These are phyloP conservation scores for Aspergillus flavus DNA, from an alignment of 2,329 filamentous ascomycete species.

Conservation along the genomic window DNA sequence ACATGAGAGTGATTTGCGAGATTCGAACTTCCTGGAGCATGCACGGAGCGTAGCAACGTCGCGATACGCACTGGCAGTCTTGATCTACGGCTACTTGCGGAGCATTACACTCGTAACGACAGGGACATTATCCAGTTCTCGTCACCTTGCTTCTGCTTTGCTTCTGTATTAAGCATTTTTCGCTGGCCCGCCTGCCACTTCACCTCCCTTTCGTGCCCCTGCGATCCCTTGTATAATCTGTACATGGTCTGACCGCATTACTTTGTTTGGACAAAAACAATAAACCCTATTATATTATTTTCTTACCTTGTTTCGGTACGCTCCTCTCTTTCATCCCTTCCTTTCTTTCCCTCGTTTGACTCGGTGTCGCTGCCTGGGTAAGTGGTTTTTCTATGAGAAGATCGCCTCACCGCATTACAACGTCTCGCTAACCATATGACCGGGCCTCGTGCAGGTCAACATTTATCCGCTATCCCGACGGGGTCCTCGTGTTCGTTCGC, in stretches of 20 bases:
- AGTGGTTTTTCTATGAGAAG: neutral
- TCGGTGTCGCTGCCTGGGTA: slow-evolving; percentile 4
- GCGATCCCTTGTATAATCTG: slow-evolving; percentile 33
- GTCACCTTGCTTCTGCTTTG: slow-evolving; percentile 37
- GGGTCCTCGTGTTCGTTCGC: slow-evolving; percentile 33
- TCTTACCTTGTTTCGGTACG: slow-evolving; percentile 11
- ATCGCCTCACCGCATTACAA: neutral
- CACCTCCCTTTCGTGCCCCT: slow-evolving; percentile 30
- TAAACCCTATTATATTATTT: slow-evolving; percentile 19
- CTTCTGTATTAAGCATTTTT: slow-evolving; percentile 30
- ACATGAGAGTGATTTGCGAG: slow-evolving; percentile 41
- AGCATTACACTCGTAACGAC: slow-evolving; percentile 36
- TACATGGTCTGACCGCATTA: slow-evolving; percentile 32
- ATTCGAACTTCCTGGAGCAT: slow-evolving; percentile 44
- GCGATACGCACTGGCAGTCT: slow-evolving; percentile 32
- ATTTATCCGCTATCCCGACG: slow-evolving; percentile 27
- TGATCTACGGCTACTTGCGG: slow-evolving; percentile 30
- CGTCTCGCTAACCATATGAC: slow-evolving; percentile 14
- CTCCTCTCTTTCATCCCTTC: slow-evolving; percentile 27
- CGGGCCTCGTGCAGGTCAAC: slow-evolving; percentile 28
- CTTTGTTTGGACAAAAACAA: slow-evolving; percentile 24
- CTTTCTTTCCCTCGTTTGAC: slow-evolving; percentile 9
- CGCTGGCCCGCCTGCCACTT: slow-evolving; percentile 22
- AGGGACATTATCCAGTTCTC: slow-evolving; percentile 34
- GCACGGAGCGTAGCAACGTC: slow-evolving; percentile 45